Conservation (phyloP, 495 filamentous ascomycete species). For the Viridothelium virens region DNA sequence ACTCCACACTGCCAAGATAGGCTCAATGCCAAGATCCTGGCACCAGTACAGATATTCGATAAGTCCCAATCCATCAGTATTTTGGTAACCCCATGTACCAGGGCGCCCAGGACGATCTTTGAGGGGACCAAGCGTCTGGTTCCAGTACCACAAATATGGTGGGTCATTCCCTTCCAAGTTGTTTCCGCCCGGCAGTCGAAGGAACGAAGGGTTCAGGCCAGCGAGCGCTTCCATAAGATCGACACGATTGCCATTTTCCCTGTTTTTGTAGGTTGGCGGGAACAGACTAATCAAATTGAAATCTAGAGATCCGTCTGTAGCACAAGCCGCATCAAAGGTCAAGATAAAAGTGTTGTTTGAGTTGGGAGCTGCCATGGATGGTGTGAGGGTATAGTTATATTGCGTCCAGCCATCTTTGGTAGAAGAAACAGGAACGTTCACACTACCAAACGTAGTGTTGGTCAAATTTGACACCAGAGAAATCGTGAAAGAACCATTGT, state of each 20-base stretch:
- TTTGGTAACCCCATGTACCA: conserved; percentile 34
- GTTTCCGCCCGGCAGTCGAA: conserved; percentile 28
- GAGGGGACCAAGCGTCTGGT: conserved; percentile 34
- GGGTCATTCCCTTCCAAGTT: conserved; percentile 34
- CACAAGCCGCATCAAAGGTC: conserved; percentile 29
- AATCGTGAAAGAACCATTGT: conserved; percentile 30
- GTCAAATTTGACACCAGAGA: conserved; percentile 43
- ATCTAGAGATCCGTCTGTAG: conserved; percentile 26
- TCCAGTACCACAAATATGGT: conserved; percentile 34
- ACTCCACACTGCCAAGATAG: conserved; percentile 31
- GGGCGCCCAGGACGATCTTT: conserved; percentile 30
- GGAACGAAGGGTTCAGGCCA: conserved; percentile 27
- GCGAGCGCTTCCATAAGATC: conserved; percentile 34
- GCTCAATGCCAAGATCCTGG: conserved; percentile 31
- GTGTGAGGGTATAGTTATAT: conserved; percentile 41
- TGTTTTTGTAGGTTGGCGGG: conserved; percentile 35
- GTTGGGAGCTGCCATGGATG: conserved; percentile 28
- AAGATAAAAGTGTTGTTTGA: conserved; percentile 35
- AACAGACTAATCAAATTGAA: conserved; percentile 36
- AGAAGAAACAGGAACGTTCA: conserved; percentile 35
- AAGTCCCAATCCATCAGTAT: conserved; percentile 35
- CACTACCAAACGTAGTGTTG: conserved; percentile 40
- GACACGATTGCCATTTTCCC: conserved; percentile 29
- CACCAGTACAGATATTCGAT: conserved; percentile 34
- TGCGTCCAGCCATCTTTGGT: conserved; percentile 41